Base-by-base conservation (phyloP, 495 filamentous ascomycete species). In the Lichina pygmaea region DNA sequence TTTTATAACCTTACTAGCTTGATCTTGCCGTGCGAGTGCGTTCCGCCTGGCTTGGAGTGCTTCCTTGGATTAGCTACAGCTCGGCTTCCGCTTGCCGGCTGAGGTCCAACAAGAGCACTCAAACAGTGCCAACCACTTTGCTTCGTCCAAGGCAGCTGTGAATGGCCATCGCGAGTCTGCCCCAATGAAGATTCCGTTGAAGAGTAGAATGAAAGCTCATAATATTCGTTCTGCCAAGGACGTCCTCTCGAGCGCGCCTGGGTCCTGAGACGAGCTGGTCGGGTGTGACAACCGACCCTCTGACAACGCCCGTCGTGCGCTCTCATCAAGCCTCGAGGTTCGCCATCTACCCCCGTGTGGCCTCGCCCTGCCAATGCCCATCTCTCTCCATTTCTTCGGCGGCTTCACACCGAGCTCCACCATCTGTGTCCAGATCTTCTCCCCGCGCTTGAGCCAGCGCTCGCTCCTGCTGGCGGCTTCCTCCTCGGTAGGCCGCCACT, bases 361-460 rank as follows among this genome's bases (percentile, higher is more conserved):
- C 10, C 30, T 24, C 44, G 52, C 48, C 6, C 58, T 62, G 30
- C 71, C 70, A 41, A 86, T 67, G 17, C 82, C 81, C 60, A 78
- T 62, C 11, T 61, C 57, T 43, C 76, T 67, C 78, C 78, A 83
- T 55, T 60, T 67, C 52, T 62, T 61, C 6, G 78, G 78, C 41
- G 78, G 74, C 57, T 77, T 76, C 48, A 65, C 61, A 7, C 78
- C 78, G 40, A 72, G 54, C 57, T 79, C 78, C 7, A 73, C 74
- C 68, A 79, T 68, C 36, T 74, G 66, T 43, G 60, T 59, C 83
- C 83, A 93, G 48, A 93, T 79, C 31, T 61, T 61, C 52, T 76
- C 72, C 16, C 85, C 83, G 41, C 89, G 69, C 33, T 68, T 75
- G 50, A 77, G 72, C 89, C 89, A 97, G 46, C 81, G 63, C 49